phyloP scores from a whole-genome alignment of 768 basidiomycete genomes.

The Lactarius hatsudake region DNA sequence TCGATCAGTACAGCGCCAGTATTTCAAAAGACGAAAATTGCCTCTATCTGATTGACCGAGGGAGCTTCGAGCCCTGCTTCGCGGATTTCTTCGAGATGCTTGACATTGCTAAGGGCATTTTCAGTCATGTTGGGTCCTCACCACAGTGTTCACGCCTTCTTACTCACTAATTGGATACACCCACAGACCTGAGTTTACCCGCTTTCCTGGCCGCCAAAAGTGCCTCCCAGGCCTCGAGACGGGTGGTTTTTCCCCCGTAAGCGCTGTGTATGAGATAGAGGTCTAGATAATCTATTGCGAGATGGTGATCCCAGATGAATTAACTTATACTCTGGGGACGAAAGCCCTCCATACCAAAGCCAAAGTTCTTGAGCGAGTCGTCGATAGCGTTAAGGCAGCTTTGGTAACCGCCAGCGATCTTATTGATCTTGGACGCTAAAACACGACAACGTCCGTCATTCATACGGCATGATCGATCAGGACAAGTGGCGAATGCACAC shows the following conservation, averaged over 20 bases:
- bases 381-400: constrained; percentile 13
- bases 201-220: constrained; percentile 57
- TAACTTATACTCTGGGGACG: neutral
- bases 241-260: constrained; percentile 54
- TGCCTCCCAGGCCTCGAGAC: constrained; percentile 71
- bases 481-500: constrained; percentile 27
- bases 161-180: constrained; percentile 80
- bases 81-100: constrained; percentile 73
- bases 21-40: constrained; percentile 26
- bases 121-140: neutral
- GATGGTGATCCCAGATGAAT: neutral
- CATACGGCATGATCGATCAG: neutral
- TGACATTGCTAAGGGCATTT: constrained; percentile 49
- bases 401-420: constrained; percentile 19
- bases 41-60: constrained; percentile 82
- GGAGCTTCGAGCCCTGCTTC: constrained; percentile 61
- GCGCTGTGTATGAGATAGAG: constrained; percentile 80
- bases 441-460: neutral
- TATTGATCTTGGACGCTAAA: constrained; percentile 26
- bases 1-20: neutral
- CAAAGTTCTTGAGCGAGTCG: constrained; percentile 14
- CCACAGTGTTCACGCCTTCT: neutral
- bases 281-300: constrained; percentile 57
- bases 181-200: constrained; percentile 70
- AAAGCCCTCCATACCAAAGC: neutral